A percentile compares a stretch with the other conserved stretches of the same genome.
These are phyloP conservation scores for Pleurozium schreberi DNA, from an alignment of 225 moss, liverwort and hornwort species.

Conservation along the genomic window DNA sequence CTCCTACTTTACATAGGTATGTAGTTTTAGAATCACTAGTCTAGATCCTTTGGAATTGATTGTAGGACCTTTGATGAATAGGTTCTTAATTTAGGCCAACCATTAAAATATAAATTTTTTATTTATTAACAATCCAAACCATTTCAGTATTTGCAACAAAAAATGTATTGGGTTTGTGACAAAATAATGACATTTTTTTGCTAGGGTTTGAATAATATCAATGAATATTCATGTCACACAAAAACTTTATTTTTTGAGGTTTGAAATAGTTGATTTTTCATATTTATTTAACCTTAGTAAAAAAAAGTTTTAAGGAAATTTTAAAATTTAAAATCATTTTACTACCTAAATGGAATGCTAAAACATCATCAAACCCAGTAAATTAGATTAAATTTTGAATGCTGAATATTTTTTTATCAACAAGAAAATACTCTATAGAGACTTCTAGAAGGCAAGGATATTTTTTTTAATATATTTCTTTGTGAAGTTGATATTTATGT, in stretches of 20 bases:
- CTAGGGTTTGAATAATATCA: rapidly evolving
- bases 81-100: rapidly evolving
- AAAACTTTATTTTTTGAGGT: background rate
- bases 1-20: no score
- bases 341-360: background rate
- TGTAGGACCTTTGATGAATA: rapidly evolving
- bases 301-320: no score
- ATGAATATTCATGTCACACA: background rate
- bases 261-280: background rate
- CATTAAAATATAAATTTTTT: background rate
- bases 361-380: background rate
- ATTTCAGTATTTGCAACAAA: background rate
- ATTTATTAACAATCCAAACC: background rate
- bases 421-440: rapidly evolving
- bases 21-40: background rate
- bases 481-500: background rate
- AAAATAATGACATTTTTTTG: background rate
- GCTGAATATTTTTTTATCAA: background rate
- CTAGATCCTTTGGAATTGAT: background rate
- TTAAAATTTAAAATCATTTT: background rate
- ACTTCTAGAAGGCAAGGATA: no score
- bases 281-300: no score
- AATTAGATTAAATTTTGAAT: background rate
- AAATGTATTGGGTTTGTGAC: background rate
- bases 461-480: background rate